A percentile compares a stretch with the other conserved stretches of the same genome.
Conservation (phyloP, 2,329 filamentous ascomycete species). For the Aspergillus fischeri region DNA sequence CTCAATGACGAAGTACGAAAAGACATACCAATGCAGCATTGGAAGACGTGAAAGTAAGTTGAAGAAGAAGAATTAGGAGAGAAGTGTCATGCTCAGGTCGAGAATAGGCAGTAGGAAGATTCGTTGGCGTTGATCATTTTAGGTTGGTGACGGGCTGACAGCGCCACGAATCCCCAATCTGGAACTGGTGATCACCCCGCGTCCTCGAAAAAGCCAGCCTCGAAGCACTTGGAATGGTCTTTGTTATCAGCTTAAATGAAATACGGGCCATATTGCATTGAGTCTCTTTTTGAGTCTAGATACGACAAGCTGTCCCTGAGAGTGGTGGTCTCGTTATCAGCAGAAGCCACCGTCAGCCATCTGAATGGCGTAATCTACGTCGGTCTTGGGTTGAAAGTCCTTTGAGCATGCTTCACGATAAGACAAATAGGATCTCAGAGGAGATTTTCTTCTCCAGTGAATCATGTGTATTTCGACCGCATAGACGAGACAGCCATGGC, state of each 20-base stretch:
- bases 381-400: background rate
- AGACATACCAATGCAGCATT: background rate
- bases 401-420: background rate
- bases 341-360: background rate
- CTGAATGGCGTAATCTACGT: background rate
- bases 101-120: background rate
- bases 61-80: background rate
- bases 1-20: conserved; percentile 7
- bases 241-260: background rate
- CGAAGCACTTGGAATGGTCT: background rate
- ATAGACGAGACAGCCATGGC: background rate
- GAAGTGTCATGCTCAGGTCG: background rate
- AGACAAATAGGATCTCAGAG: background rate
- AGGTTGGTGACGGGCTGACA: background rate
- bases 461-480: background rate
- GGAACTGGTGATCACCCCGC: background rate
- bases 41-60: background rate
- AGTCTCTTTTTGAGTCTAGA: background rate
- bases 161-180: background rate
- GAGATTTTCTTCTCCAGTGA: background rate
- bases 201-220: background rate
- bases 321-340: background rate
- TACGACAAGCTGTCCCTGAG: background rate
- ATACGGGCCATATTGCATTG: background rate
- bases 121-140: background rate